Evolutionary conservation across 129 eudicot genomes (phyloP), one percentile per base, ranked within the genome.

Genomic region (Chrysanthemum lavandulifolium): DNA sequence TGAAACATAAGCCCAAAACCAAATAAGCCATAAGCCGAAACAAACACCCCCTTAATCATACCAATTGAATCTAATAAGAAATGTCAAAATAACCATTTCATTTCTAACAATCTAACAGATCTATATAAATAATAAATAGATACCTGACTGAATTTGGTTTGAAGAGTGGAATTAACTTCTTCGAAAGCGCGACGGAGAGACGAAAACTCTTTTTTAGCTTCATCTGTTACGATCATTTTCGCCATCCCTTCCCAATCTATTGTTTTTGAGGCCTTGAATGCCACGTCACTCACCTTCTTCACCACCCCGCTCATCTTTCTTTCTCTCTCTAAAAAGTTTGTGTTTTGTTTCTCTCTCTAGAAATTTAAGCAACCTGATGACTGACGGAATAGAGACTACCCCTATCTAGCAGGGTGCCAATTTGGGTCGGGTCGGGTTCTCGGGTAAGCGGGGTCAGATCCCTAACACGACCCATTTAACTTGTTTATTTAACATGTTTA

Each of bases 221-320:
- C 97, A 1, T 87, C 95, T 86, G 88, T 79, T 67, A 87, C 86
- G 63, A 91, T 67, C 67, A 90, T 79, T 79, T 87, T 90, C 3
- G 95, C 95, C 97, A 90, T 87, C 10, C 95, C 97, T 15, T 90
- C 95, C 97, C 97, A 90, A 76, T 90, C 95, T 76, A 90, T 87
- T 68, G 69, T 69, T 82, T 76, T 87, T 23, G 86, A 86, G 5
- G 95, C 97, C 82, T 90, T 90, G 89, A 85, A 87, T 5, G 95
- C 83, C 14, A 81, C 91, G 72, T 90, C 95, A 2, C 73, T 84
- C 0, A 87, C 82, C 88, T 90, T 90, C 87, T 90, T 90, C 75
- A 84, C 95, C 25, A 78, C 82, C 65, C 92, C 95, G 75, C 95
- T 90, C 97, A 90, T 40, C 10, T 40, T 90, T 67, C 43, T 33